These are phyloP conservation scores for Cladosporium sp. DNA, from an alignment of 2,329 filamentous ascomycete genomes.

Conservation along the genomic window DNA sequence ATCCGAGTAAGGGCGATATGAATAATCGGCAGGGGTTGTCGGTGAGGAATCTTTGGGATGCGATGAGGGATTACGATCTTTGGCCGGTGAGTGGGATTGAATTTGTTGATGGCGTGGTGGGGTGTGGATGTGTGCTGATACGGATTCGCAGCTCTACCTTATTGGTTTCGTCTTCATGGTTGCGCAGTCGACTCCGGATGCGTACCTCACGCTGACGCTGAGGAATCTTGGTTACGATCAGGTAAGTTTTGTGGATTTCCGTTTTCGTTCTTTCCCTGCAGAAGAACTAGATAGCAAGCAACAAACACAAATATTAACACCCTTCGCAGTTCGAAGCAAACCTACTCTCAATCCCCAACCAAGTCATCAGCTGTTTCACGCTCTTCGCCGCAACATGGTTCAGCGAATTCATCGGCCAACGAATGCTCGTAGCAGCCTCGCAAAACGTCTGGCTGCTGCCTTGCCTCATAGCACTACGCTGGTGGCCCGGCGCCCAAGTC, in stretches of 20 bases:
- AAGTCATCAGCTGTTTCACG: conserved; percentile 35
- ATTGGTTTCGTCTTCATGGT: conserved; percentile 52
- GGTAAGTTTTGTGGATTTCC: too few species aligned
- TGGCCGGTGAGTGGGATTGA: conserved; percentile 32
- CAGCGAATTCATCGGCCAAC: conserved; percentile 44
- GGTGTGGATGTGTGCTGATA: too few species aligned
- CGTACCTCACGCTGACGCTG: conserved; percentile 57
- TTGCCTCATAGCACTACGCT: conserved; percentile 50
- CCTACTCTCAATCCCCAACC: conserved; percentile 52
- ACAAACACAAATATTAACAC: neutral
- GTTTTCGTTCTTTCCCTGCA: too few species aligned
- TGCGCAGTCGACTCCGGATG: conserved; percentile 46
- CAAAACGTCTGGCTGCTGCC: conserved; percentile 58
- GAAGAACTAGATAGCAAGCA: too few species aligned
- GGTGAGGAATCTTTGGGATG: conserved; percentile 45
- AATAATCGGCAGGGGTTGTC: conserved; percentile 56
- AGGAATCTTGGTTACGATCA: conserved; percentile 54
- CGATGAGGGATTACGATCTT: conserved; percentile 55
- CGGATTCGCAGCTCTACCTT: conserved; percentile 39
- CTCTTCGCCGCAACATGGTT: conserved; percentile 43
- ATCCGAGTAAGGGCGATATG: conserved; percentile 51
- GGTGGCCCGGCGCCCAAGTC: conserved; percentile 39
- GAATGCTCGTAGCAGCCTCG: conserved; percentile 44
- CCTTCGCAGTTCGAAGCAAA: conserved; percentile 50
- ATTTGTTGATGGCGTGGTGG: too few species aligned